These are phyloP conservation scores for Solanum infundibuliforme DNA, from an alignment of 257 asterid genomes.

Conservation along the genomic window DNA sequence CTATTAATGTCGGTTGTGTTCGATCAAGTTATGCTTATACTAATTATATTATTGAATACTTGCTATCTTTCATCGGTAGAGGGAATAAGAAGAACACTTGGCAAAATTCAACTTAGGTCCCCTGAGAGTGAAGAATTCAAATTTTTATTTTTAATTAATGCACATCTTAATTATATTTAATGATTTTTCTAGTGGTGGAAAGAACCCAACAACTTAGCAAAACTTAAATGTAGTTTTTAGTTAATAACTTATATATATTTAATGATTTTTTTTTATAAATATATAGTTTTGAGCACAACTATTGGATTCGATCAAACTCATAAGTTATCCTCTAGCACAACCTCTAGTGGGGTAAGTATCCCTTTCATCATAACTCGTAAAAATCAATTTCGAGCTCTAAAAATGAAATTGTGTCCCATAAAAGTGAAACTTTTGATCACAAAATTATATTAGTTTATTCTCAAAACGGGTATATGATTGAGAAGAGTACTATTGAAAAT, in stretches of 20 bases:
- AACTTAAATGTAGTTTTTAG: not conserved
- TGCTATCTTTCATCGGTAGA: not conserved
- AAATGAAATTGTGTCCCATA: too few species aligned
- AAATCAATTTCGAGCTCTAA: not conserved
- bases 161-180: not conserved
- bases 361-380: not conserved
- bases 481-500: too few species aligned
- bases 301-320: too few species aligned
- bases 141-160: not conserved
- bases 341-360: not conserved
- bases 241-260: not conserved
- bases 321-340: not conserved
- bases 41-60: not conserved
- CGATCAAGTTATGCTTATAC: not conserved
- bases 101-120: not conserved
- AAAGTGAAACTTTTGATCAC: too few species aligned
- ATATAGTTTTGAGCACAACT: fast-evolving
- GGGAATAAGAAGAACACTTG: not conserved
- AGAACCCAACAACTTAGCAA: not conserved
- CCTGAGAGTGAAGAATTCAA: not conserved
- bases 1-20: not conserved
- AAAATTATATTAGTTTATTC: not conserved
- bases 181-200: not conserved
- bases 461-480: too few species aligned
- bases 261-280: too few species aligned